Base-by-base conservation (phyloP, 768 basidiomycete species). In the Tricholoma terreum region DNA sequence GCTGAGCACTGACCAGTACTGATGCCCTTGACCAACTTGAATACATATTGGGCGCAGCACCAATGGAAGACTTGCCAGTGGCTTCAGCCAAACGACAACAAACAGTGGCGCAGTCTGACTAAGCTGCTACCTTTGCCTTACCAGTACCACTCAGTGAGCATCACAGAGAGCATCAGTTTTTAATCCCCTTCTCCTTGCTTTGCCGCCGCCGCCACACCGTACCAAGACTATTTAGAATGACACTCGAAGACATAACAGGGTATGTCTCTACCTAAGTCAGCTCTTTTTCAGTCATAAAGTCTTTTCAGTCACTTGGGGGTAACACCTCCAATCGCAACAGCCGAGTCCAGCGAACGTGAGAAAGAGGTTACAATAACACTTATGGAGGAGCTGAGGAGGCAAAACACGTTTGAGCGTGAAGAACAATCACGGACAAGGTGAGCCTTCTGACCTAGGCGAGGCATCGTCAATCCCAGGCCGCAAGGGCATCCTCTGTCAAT, bases 401-500 rank as follows among this genome's bases (percentile, higher is more conserved):
- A 96, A 67, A 88, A 90, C 56, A 88, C 88, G 2, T 96, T 97
- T 71, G 96, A 98, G 75, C 85, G 80, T 46, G 90, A 93, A 59
- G 88, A 92, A 54, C 94, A 98, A 72, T 80, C 91, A 24, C 83
- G 89, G 72, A 87, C 84, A 60, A 87, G 96, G 96, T 97, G 69
- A 76, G 89, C 69, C 11, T 31, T 61, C 48, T 56, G 56, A 51
- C 34, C 46, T 58, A 31, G 46, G 31, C 35, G 42, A 52, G 52
- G 53, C 21, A 50, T 50, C 35, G 57, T 53, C 57, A 58, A 55
- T 54, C 58, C 46, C 51, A 49, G 56, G 57, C 45, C 38, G 53
- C 50, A 24, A 21, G 46, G 56, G 50, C 46, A 59, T 56, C 45
- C n/a, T 50, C 54, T 52, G 58, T 49, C 30, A 38, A 22, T 27